Evolutionary conservation across 2,329 filamentous ascomycete genomes (phyloP).

Genomic region (Dactylellina parvicollis): DNA sequence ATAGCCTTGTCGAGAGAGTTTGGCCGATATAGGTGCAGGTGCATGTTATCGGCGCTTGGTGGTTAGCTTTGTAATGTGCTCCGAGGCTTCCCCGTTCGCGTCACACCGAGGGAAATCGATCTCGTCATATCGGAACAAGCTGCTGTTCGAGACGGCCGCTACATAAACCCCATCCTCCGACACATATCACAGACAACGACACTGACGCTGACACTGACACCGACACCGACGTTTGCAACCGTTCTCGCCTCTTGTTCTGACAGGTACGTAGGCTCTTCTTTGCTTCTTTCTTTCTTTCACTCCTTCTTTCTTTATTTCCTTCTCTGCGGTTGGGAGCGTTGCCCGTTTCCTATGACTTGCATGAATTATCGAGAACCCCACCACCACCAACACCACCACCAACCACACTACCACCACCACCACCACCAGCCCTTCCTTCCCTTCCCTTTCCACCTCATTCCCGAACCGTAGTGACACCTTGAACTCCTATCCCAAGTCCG

Average conservation of each 20-base stretch:
- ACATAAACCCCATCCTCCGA: background rate
- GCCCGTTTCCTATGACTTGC: background rate
- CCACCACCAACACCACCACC: slow-evolving; percentile 63
- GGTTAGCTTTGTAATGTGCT: slow-evolving; percentile 6
- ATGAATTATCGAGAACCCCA: slow-evolving; percentile 29
- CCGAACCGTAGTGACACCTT: slow-evolving; percentile 36
- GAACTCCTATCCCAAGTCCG: slow-evolving; percentile 1
- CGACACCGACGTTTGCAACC: no score
- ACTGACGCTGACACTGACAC: no score
- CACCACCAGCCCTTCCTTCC: slow-evolving; percentile 63
- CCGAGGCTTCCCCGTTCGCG: background rate
- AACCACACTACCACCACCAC: slow-evolving; percentile 66
- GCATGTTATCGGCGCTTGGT: background rate
- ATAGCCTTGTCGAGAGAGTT: no score
- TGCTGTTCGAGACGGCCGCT: background rate
- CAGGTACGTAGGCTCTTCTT: slow-evolving; percentile 5
- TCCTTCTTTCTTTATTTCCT: background rate
- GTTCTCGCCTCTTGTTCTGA: no score
- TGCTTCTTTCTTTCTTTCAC: background rate
- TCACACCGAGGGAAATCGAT: slow-evolving; percentile 6
- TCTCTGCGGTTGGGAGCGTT: background rate
- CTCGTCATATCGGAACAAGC: background rate
- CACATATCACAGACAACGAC: background rate
- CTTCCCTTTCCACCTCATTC: slow-evolving; percentile 38
- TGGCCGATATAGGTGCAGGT: no score